Base-by-base conservation (phyloP, 345 rosid genomes). In the Eucalyptus virginea region DNA sequence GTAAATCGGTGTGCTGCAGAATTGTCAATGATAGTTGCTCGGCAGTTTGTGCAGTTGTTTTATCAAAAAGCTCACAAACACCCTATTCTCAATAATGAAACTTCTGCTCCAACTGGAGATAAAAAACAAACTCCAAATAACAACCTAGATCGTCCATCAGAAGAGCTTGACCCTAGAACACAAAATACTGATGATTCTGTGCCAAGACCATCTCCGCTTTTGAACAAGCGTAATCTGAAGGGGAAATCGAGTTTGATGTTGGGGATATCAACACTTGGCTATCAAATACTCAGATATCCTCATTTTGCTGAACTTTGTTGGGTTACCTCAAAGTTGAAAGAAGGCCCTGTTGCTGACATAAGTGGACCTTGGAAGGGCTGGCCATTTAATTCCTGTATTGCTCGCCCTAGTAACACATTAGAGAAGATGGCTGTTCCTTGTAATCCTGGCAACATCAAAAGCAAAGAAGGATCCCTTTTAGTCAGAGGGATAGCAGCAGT, bases 231-330 rank as follows among this genome's bases (percentile, higher is more conserved):
- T 94, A 93, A 50, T 91, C 90, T 92, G 89, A 97, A 96, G 92
- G 95, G 95, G 81, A 98, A 96, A 92, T 94, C 98, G 88, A 96
- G 90, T 94, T 91, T 95, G 94, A 89, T 94, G 91, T 89, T 95
- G 87, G 97, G 98, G 86, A 91, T 98, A 87, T 93, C 95, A 56
- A 92, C 97, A 88, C 94, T 97, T 93, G 99, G 99, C 86, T 93
- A 94, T 94, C 99, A 97, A 92, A 94, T 98, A 91, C 93, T 98
- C 88, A 94, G 90, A 87, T 97, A 93, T 94, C 98, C 98, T 91
- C 99, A 98, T 91, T 97, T 98, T 95, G 97, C 99, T 90, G 99
- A 97, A 92, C 98, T 98, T 88, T 97, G 99, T 92, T 98, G 99
- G 99, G 94, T 96, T 77, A 95, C 99, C 62, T 97, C 99, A 54